Evolutionary conservation across 2,329 filamentous ascomycete genomes (phyloP), one percentile per base, ranked within the genome.

Genomic region (Pseudocercospora fijiensis): DNA sequence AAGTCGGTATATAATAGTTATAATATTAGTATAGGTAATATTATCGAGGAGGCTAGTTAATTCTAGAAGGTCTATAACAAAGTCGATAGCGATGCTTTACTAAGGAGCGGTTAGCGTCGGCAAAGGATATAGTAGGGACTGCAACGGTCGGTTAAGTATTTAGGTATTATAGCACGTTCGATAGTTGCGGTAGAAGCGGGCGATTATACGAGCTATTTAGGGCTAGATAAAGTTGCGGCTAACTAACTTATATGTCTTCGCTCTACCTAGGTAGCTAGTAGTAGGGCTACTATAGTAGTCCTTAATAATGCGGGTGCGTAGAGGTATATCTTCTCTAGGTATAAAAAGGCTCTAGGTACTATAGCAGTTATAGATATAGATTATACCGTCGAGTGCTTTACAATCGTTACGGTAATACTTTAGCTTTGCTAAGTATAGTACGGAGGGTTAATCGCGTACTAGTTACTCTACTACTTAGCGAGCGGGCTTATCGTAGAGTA

Each of bases 1-100:
- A 41, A 58, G 18, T 13, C 30, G 4, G 20, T 58, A 20, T 4
- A 30, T 58, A 58, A 58, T 30, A n/a, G 56, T 58, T 45, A 58
- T 43, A 20, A 58, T 45, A 37, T 58, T 58, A 45, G 13, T 13
- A 24, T 58, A 58, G 4, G 13, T 27, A 18, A 24, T n/a, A n/a
- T n/a, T n/a, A n/a, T n/a, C n/a, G n/a, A n/a, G n/a, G n/a, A n/a
- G n/a, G 56, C 56, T 58, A 8, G 27, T 43, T 10, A 5, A 20
- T 41, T 20, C 10, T 43, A 43, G 30, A 6, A 58, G 56, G 9
- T 43, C 30, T 27, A 58, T 30, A 3, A 58, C 20, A 30, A 58
- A 58, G 33, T 58, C 33, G 20, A 58, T 45, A 41, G 56, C 18
- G 18, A 58, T 58, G 20, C 30, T 37, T n/a, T 18, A 20, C 33